Percentiles rank a stretch among this genome's conserved stretches.
Evolutionary conservation across 768 basidiomycete genomes (phyloP).

Genomic region (Boletus rex-veris): DNA sequence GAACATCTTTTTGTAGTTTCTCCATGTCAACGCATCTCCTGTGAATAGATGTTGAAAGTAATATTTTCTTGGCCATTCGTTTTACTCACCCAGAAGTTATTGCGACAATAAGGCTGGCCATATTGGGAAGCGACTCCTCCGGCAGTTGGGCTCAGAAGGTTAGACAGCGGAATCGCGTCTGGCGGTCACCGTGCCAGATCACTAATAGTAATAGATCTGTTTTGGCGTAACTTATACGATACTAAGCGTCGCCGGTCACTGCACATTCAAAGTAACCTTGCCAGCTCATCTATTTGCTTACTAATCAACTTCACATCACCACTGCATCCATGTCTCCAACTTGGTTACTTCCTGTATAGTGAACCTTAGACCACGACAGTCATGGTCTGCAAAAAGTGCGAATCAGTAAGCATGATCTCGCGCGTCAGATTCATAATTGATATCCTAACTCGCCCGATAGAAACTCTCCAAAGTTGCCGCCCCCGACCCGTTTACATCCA

Average conservation of each 20-base stretch:
- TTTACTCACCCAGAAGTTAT: constrained; percentile 22
- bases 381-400: constrained; percentile 91
- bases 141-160: constrained; percentile 4
- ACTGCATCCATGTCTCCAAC: constrained; percentile 4
- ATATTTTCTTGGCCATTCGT: constrained; percentile 5
- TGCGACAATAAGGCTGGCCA: constrained; percentile 29
- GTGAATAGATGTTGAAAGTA: constrained; percentile 16
- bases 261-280: background rate
- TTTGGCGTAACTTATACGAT: background rate
- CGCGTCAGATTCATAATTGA: constrained; percentile 1
- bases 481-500: constrained; percentile 80
- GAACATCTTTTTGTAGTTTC: constrained; percentile 29
- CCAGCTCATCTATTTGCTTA: constrained; percentile 8
- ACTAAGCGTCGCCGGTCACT: background rate
- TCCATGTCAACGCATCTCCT: constrained; percentile 34
- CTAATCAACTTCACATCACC: constrained; percentile 9
- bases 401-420: constrained; percentile 47
- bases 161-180: background rate
- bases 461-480: constrained; percentile 91
- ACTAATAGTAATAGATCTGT: background rate
- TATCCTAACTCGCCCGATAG: constrained; percentile 34
- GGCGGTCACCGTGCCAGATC: background rate
- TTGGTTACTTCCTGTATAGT: background rate
- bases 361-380: constrained; percentile 5
- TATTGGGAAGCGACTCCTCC: constrained; percentile 17